phyloP scores from a whole-genome alignment of 208 protist species.

The Trypanosoma avium region DNA sequence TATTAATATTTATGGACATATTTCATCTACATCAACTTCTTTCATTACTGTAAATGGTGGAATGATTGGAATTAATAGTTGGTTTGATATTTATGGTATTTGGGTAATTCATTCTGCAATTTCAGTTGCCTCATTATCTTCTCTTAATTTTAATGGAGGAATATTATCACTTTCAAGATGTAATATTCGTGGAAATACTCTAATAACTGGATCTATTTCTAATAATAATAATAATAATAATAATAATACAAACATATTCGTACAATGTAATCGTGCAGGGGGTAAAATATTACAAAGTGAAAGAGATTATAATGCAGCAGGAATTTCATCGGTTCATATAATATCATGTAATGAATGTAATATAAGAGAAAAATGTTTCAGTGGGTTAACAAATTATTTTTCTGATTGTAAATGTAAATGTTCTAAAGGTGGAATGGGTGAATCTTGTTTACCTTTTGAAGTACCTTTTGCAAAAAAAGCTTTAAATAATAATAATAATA shows the following conservation, averaged over 20 bases:
- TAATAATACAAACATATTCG: not conserved
- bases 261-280: not conserved
- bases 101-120: not conserved
- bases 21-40: not conserved
- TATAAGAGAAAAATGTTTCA: not conserved
- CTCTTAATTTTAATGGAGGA: not conserved
- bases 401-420: not conserved
- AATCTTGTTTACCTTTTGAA: not conserved
- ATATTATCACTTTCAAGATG: not conserved
- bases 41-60: not conserved
- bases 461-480: not conserved
- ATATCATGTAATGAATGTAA: not conserved
- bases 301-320: not conserved
- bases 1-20: not conserved
- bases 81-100: constrained; percentile 11
- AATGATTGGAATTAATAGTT: not conserved
- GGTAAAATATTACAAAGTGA: not conserved
- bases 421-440: not conserved
- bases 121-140: not conserved
- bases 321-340: not conserved
- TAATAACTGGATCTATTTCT: not conserved
- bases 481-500: not conserved
- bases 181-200: not conserved
- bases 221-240: too few relatives aligned
- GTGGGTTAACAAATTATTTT: not conserved